Evolutionary conservation across 768 basidiomycete species (phyloP), one percentile per base, ranked within the genome.

Genomic region (Naganishia antarctica): DNA sequence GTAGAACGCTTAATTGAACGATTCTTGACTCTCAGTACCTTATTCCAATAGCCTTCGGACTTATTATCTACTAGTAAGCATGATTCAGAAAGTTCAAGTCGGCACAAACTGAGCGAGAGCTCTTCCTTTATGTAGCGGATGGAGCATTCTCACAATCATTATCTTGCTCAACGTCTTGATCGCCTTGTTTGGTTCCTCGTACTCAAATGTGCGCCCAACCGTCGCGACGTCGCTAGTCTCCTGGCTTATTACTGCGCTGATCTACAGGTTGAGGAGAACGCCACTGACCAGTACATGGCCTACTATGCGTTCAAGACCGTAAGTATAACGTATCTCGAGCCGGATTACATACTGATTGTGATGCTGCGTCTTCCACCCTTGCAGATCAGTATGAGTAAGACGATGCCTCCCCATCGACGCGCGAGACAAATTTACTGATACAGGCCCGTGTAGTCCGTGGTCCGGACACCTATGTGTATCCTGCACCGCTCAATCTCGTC

Each of bases 141-240:
- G 90, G 91, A 91, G 87, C 78, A 83, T 90, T 60, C 83, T 86
- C 23, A 87, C 89, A 2, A 87, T 85, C 18, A 83, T 96, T 53
- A 84, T 97, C 60, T 82, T 96, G 53, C 83, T 96, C 74, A 97
- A 97, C 74, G 86, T 97, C 73, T 82, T 97, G 72, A 91, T 97
- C 70, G 96, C 92, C n/a, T 79, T 97, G 70, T 96, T 96, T 75
- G 86, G 91, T 18, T 40, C 49, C 2, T 67, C 51, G 5, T 65
- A 67, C 62, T 63, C 64, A 37, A 61, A 69, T 31, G 53, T 57
- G 9, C 8, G 53, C 40, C n/a, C 59, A 13, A 9, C 25, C 32
- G 43, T n/a, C n/a, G n/a, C n/a, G n/a, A n/a, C n/a, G n/a, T n/a
- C n/a, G n/a, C n/a, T n/a, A n/a, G n/a, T n/a, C n/a, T n/a, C n/a